Percentiles rank a stretch among this genome's conserved stretches.
Evolutionary conservation across 2,329 filamentous ascomycete species (phyloP).

Genomic region (Zymoseptoria tritici): DNA sequence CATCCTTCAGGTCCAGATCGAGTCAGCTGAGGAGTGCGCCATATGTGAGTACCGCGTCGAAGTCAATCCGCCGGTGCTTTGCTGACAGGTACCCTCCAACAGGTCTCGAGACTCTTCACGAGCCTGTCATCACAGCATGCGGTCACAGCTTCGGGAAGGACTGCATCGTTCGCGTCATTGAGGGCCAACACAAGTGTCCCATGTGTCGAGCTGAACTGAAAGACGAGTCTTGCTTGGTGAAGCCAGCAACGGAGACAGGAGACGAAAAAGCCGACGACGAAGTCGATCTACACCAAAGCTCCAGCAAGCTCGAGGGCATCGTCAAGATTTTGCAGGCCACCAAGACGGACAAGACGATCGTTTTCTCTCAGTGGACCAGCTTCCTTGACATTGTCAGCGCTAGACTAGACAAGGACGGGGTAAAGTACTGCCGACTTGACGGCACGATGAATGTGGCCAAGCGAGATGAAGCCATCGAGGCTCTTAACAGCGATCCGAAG

Average conservation of each 20-base stretch:
- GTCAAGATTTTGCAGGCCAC: constrained; percentile 67
- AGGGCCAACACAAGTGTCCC: constrained; percentile 71
- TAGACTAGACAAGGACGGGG: constrained; percentile 53
- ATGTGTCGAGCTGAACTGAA: constrained; percentile 68
- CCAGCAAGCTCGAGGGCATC: constrained; percentile 75
- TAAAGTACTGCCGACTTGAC: constrained; percentile 66
- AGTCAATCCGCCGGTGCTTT: not conserved
- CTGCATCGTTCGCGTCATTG: constrained; percentile 69
- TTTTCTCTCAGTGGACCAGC: constrained; percentile 72
- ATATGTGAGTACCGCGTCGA: constrained; percentile 47
- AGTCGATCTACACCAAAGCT: constrained; percentile 54
- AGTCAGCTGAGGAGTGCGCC: constrained; percentile 74
- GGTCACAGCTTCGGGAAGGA: constrained; percentile 69
- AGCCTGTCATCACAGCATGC: constrained; percentile 76
- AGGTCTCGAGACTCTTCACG: constrained; percentile 57
- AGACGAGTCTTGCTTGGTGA: constrained; percentile 53
- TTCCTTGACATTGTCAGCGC: constrained; percentile 66
- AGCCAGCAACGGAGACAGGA: constrained; percentile 50
- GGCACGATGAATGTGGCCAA: constrained; percentile 65
- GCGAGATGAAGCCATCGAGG: constrained; percentile 64
- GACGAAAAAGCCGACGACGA: constrained; percentile 41
- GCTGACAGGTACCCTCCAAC: not conserved
- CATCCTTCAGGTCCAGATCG: constrained; percentile 67
- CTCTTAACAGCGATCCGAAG: constrained; percentile 58
- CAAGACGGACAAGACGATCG: constrained; percentile 61